Base-by-base conservation (phyloP, 225 moss, liverwort and hornwort species). In the Neckera pumila region DNA sequence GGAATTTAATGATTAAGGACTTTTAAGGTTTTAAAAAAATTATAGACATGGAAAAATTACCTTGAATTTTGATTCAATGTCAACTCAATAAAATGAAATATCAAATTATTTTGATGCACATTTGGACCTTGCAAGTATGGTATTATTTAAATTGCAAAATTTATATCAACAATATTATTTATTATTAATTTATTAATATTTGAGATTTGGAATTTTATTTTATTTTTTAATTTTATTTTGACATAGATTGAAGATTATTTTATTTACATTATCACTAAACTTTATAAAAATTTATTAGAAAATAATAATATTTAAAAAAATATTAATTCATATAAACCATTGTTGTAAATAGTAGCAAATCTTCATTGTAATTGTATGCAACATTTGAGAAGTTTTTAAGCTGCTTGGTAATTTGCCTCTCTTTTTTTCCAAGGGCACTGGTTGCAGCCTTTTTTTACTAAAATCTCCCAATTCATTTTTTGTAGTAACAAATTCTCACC, bases 341-440 rank as follows among this genome's bases (percentile, higher is more conserved):
- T 42, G 8, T 42, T 80, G 30, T 42, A 60, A 31, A 58, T 19
- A 20, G 28, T 21, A 40, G n/a, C n/a, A n/a, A n/a, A n/a, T 60
- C 31, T 1, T 40, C 19, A 19, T 28, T 59, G 12, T 28, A 40
- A 59, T 59, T 79, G 11, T 40, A 5, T 59, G 19, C 7, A 33
- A 33, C 20, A 19, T 30, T 74, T 74, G 47, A 47, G 2, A 74
- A 19, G 74, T 47, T 47, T 72, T 47, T 1, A 31, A 47, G 11
- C 2, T 18, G 7, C 18, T 6, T 0, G 0, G 0, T 11, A 4
- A 18, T 73, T 45, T 73, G 8, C 10, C 3, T 70, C 4, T 2
- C 6, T 36, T 10, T 10, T 9, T 11, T 17, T 74, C 18, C 0
- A 20, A 49, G 2, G 19, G 6, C 18, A 49, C 0, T 0, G 0